Base-by-base conservation (phyloP, 2,329 filamentous ascomycete species). In the Colletotrichum acutatum region DNA sequence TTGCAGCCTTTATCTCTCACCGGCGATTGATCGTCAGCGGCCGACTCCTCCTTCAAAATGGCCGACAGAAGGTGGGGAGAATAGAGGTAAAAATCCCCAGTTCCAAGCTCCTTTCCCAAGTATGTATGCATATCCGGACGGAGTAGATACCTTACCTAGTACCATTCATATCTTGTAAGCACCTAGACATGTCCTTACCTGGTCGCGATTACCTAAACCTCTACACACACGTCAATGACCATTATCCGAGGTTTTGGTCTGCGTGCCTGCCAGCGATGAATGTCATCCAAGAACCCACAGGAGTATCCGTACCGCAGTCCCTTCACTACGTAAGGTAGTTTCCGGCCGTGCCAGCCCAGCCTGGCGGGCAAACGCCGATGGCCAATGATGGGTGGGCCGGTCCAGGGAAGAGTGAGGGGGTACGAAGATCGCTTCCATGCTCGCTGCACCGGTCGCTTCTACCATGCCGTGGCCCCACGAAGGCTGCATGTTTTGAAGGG, bases 351-450 rank as follows among this genome's bases (percentile, higher is more conserved):
- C 42, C 42, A 49, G 42, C 37, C 42, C 42, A 19, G 19, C 42
- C 42, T n/a, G 42, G 42, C 19, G 19, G 42, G 19, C 42, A 49
- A 22, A 49, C 42, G 42, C 42, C 42, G 19, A 49, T 42, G 37
- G 30, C 49, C 12, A 19, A 30, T 26, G 37, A 19, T 19, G 37
- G 58, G 22, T 3, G 58, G 34, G 49, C 37, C 19, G 66, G 32
- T 68, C 14, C 24, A 57, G 60, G 49, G 60, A 30, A 42, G 62
- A 22, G 52, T 30, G 22, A 26, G 52, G 28, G 24, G 52, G 52
- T 11, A 30, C 46, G 56, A 22, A 49, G 54, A 66, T 70, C 68
- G 61, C 68, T 66, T 22, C 54, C 62, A 66, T 60, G 24, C 54
- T 66, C 30, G 37, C 53, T 26, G 52, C 28, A 16, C 30, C 24